phyloP scores from a whole-genome alignment of 768 basidiomycete genomes.

The Macrolepiota dolichaula region DNA sequence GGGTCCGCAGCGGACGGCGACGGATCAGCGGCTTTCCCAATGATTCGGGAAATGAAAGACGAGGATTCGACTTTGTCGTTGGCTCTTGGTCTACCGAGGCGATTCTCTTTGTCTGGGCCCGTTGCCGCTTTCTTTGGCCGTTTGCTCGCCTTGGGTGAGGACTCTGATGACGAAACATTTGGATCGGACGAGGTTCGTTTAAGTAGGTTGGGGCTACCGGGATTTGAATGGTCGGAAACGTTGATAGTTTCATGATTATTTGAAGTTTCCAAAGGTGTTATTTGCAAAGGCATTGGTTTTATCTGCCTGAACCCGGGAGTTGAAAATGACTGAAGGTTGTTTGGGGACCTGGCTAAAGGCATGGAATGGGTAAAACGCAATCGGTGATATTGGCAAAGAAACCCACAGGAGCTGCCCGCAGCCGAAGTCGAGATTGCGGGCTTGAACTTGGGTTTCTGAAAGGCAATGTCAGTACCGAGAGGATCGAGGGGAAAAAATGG shows the following conservation, averaged over 20 bases:
- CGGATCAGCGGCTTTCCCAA: background rate
- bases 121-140: constrained; percentile 24
- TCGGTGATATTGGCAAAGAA: no score
- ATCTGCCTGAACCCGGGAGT: constrained; percentile 38
- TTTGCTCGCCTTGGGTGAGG: constrained; percentile 28
- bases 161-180: constrained; percentile 24
- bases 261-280: constrained; percentile 14
- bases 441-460: constrained; percentile 40
- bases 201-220: constrained; percentile 27
- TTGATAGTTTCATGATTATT: constrained; percentile 23
- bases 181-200: constrained; percentile 42
- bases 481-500: background rate
- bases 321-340: constrained; percentile 37
- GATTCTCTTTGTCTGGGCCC: constrained; percentile 35
- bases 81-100: background rate
- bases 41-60: background rate
- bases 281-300: constrained; percentile 18
- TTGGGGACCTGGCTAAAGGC: constrained; percentile 13
- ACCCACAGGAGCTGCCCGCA: background rate
- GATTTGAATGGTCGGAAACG: constrained; percentile 35
- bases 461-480: background rate
- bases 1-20: background rate
- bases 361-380: background rate
- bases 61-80: background rate
- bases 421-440: constrained; percentile 26